Evolutionary conservation across 1,139 yeast genomes (phyloP), one percentile per base, ranked within the genome.

Genomic region (Taphrina wiesneri): DNA sequence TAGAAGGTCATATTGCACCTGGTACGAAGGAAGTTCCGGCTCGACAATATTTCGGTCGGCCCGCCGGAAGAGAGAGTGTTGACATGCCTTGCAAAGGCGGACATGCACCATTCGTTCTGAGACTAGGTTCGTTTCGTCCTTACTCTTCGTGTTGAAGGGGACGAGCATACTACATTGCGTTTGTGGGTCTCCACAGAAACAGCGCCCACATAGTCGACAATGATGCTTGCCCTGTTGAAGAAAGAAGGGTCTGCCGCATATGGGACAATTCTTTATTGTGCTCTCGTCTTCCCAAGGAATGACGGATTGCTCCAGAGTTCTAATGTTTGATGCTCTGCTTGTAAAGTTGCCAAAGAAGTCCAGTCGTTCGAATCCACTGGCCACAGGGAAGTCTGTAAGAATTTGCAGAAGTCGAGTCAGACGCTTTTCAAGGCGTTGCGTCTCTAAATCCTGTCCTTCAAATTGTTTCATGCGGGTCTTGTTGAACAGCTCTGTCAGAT

Each of bases 191-290:
- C 88, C 96, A 77, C 98, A 92, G 0, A 90, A 91, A 0, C 88
- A 83, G 36, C 77, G 74, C 0, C 98, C 98, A 77, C 98, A 93
- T 39, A 90, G 75, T 39, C 96, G 79, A 74, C 97, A 90, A 74
- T 90, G 97, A 74, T 93, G 98, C 71, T 89, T 90, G 67, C 97
- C 79, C 23, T 84, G 74, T 4, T 87, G 74, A 57, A 88, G 77
- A 32, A 81, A 81, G 74, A 90, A 93, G 43, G 74, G 73, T 13
- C 80, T 78, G 25, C 78, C 75, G 72, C 99, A 93, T 3, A 89
- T 78, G 2, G 83, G 80, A 74, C 99, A 93, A 68, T 80, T 77
- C 0, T 78, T 72, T 0, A 82, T 81, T 1, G 72, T 73, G 0
- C 76, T 70, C 71, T 87, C 95, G 67, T 81, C 80, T 69, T 84